Percentiles rank a stretch among this genome's conserved stretches.
phyloP scores from a whole-genome alignment of 2,329 filamentous ascomycete genomes.

The Pseudogymnoascus sp. region DNA sequence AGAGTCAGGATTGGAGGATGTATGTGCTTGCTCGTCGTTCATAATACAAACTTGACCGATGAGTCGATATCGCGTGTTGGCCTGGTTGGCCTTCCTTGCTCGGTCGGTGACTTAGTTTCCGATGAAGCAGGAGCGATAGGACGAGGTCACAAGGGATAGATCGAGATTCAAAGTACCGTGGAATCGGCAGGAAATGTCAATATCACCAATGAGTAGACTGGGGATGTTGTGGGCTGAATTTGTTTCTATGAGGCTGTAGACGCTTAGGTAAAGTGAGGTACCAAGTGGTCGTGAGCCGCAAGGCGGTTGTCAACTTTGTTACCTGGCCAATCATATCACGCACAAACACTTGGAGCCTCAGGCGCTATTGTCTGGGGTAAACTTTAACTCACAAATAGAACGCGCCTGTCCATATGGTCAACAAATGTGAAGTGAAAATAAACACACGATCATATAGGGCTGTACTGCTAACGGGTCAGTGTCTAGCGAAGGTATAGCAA shows the following conservation, averaged over 20 bases:
- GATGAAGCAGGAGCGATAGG: background rate
- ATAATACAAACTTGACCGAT: background rate
- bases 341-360: background rate
- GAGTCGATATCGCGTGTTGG: background rate
- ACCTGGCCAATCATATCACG: background rate
- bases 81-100: background rate
- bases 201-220: background rate
- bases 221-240: background rate
- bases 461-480: background rate
- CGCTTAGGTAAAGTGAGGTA: background rate
- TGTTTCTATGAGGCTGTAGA: background rate
- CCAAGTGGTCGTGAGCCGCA: background rate
- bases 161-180: background rate
- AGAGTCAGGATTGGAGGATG: background rate
- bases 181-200: background rate
- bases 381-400: background rate
- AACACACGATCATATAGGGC: background rate
- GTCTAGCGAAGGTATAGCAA: background rate
- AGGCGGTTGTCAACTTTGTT: background rate
- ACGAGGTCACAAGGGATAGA: background rate
- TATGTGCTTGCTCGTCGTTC: background rate
- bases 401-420: background rate
- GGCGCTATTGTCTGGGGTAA: background rate
- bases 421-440: background rate
- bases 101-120: background rate